Conservation (phyloP, 1,139 yeast genomes). For the Blastobotrys illinoisensis region DNA sequence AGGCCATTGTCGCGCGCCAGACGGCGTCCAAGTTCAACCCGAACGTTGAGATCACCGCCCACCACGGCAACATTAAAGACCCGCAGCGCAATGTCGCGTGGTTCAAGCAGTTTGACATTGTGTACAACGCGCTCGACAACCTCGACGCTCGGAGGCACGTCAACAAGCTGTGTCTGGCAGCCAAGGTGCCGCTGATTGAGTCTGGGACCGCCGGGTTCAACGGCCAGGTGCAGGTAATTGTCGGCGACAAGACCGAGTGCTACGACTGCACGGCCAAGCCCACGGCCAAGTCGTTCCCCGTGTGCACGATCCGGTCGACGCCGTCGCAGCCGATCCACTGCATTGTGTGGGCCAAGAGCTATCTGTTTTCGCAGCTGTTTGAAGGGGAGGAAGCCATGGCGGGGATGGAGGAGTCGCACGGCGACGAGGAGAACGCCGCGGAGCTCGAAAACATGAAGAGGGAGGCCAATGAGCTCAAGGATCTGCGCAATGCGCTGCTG, state of each 20-base stretch:
- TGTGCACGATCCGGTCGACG: slow-evolving; percentile 93
- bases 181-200: slow-evolving; percentile 76
- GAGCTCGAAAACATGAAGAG: slow-evolving; percentile 64
- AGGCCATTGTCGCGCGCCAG: slow-evolving; percentile 70
- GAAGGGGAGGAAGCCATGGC: slow-evolving; percentile 46
- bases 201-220: slow-evolving; percentile 93
- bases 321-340: slow-evolving; percentile 97
- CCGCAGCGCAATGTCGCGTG: slow-evolving; percentile 68
- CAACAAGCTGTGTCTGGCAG: slow-evolving; percentile 71
- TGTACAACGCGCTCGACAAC: slow-evolving; percentile 91
- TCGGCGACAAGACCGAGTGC: slow-evolving; percentile 80
- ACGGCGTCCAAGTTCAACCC: slow-evolving; percentile 80
- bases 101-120: slow-evolving; percentile 73
- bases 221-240: slow-evolving; percentile 90
- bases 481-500: slow-evolving; percentile 47
- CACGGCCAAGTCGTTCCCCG: slow-evolving; percentile 87
- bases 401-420: slow-evolving; percentile 39
- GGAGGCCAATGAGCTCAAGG: slow-evolving; percentile 73
- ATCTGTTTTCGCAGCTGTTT: slow-evolving; percentile 75
- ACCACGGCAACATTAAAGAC: slow-evolving; percentile 87
- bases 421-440: slow-evolving; percentile 25
- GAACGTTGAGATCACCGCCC: slow-evolving; percentile 64
- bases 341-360: slow-evolving; percentile 96
- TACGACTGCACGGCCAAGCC: slow-evolving; percentile 87
- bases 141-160: slow-evolving; percentile 89